A percentile compares a stretch with the other conserved stretches of the same genome.
Conservation (phyloP, 2,329 filamentous ascomycete species). For the Aureobasidium subglaciale region DNA sequence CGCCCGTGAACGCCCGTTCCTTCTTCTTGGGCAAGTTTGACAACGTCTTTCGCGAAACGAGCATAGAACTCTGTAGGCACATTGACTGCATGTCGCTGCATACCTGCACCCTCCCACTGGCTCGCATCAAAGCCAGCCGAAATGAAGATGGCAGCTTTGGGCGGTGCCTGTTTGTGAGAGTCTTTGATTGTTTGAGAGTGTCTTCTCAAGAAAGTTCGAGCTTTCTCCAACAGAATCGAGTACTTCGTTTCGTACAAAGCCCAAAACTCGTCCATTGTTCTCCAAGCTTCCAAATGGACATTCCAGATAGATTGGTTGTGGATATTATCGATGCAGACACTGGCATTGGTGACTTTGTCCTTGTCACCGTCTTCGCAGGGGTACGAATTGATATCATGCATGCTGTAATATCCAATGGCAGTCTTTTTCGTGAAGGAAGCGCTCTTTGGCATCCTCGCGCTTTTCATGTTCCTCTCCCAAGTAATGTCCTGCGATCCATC, state of each 20-base stretch:
- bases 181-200: constrained; percentile 61
- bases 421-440: constrained; percentile 71
- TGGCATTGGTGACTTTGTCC: constrained; percentile 89
- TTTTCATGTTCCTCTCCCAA: constrained; percentile 79
- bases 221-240: constrained; percentile 68
- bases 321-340: constrained; percentile 86
- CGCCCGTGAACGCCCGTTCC: constrained; percentile 71
- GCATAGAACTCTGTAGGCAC: constrained; percentile 97
- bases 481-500: constrained; percentile 94
- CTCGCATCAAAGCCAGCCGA: constrained; percentile 97
- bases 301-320: constrained; percentile 96
- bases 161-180: constrained; percentile 51
- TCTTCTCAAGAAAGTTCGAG: constrained; percentile 64
- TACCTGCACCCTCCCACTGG: constrained; percentile 83
- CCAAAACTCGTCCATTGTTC: constrained; percentile 80
- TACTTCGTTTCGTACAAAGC: constrained; percentile 76
- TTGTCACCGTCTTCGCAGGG: constrained; percentile 91
- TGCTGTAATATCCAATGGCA: constrained; percentile 88
- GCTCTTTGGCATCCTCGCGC: constrained; percentile 58
- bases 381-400: constrained; percentile 98
- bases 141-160: constrained; percentile 84
- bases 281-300: constrained; percentile 85
- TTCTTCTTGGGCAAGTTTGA: constrained; percentile 73
- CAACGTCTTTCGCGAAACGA: constrained; percentile 76
- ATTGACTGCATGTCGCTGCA: constrained; percentile 94